These are phyloP conservation scores for Limtongozyma cylindracea DNA, from an alignment of 805 yeast species.

Conservation along the genomic window DNA sequence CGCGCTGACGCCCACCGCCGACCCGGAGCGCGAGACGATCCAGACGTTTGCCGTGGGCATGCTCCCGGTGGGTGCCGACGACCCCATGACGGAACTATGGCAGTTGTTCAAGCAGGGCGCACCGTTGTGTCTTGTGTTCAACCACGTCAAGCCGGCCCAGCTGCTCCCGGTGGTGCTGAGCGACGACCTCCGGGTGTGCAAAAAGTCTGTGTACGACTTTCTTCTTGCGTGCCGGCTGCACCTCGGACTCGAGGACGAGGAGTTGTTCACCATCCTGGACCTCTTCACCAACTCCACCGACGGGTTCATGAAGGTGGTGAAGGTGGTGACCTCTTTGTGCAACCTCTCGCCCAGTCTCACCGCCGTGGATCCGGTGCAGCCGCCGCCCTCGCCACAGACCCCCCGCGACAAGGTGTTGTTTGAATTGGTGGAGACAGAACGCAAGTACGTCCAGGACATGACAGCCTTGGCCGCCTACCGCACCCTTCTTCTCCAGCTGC, in stretches of 20 bases:
- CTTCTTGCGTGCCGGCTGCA: constrained; percentile 64
- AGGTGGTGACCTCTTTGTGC: constrained; percentile 39
- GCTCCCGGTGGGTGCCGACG: constrained; percentile 47
- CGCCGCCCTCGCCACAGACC: neutral
- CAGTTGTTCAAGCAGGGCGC: constrained; percentile 79
- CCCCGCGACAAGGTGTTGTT: constrained; percentile 38
- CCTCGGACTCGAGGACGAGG: constrained; percentile 51
- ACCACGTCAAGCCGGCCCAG: constrained; percentile 26
- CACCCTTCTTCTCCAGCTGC: constrained; percentile 37
- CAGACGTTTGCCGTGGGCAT: constrained; percentile 56
- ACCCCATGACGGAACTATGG: constrained; percentile 84
- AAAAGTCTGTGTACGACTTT: constrained; percentile 76
- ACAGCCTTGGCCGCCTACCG: constrained; percentile 50
- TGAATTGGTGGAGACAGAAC: constrained; percentile 74
- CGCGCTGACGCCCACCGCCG: too few relatives aligned
- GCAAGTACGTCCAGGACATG: constrained; percentile 80
- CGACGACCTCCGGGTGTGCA: constrained; percentile 66
- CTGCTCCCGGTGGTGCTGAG: constrained; percentile 41
- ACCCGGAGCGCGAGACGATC: constrained; percentile 11
- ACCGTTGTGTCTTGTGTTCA: constrained; percentile 70
- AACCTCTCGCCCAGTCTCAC: constrained; percentile 1
- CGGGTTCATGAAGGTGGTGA: constrained; percentile 49
- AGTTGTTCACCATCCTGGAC: constrained; percentile 72
- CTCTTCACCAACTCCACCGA: constrained; percentile 67
- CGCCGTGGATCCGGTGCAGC: constrained; percentile 2